Evolutionary conservation across 768 basidiomycete genomes (phyloP).

Genomic region (Hypsizygus marmoreus): DNA sequence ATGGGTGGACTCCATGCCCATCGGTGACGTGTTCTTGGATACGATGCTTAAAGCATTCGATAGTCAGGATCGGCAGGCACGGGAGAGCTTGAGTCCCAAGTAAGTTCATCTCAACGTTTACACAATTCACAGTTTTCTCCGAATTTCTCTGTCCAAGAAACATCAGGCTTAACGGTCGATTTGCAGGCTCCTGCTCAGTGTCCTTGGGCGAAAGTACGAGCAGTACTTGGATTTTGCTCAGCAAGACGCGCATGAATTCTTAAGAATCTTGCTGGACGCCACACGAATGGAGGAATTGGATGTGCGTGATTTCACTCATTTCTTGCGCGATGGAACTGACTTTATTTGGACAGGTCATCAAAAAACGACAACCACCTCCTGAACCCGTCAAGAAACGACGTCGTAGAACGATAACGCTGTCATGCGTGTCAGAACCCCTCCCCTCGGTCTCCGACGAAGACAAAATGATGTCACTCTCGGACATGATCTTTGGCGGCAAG

Average conservation of each 20-base stretch:
- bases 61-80: slow-evolving; percentile 50
- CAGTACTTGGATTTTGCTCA: slow-evolving; percentile 95
- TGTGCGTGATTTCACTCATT: slow-evolving; percentile 40
- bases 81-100: slow-evolving; percentile 67
- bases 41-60: slow-evolving; percentile 67
- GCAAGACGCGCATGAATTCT: slow-evolving; percentile 94
- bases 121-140: too few species aligned
- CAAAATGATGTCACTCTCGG: slow-evolving; percentile 70
- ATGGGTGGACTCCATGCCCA: slow-evolving; percentile 63
- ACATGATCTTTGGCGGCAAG: slow-evolving; percentile 89
- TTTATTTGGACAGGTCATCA: slow-evolving; percentile 67
- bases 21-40: slow-evolving; percentile 67
- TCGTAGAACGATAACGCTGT: slow-evolving; percentile 34
- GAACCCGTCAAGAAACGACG: slow-evolving; percentile 40
- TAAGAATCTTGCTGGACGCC: slow-evolving; percentile 86
- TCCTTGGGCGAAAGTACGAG: slow-evolving; percentile 83
- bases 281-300: slow-evolving; percentile 96
- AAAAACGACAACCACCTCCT: slow-evolving; percentile 60
- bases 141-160: too few species aligned
- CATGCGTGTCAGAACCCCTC: slow-evolving; percentile 13
- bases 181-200: slow-evolving; percentile 59
- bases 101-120: slow-evolving; percentile 33
- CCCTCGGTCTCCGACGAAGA: slow-evolving; percentile 39
- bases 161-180: too few species aligned
- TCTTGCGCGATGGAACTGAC: too few species aligned